These are phyloP conservation scores for Scheffersomyces lignicola DNA, from an alignment of 1,139 yeast species.

Conservation along the genomic window DNA sequence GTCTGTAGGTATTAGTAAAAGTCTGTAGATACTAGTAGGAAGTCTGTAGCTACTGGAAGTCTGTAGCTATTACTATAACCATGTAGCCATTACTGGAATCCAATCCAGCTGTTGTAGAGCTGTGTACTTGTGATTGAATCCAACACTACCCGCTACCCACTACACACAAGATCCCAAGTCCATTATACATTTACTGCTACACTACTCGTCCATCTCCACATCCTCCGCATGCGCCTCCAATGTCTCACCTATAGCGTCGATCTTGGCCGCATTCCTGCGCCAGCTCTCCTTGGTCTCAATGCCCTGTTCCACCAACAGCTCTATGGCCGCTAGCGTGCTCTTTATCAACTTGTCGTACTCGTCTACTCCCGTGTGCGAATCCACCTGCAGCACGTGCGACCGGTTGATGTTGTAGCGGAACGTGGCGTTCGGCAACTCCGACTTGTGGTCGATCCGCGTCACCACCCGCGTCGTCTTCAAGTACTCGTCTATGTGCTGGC, in stretches of 20 bases:
- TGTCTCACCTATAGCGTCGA: constrained; percentile 25
- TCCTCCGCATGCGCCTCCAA: constrained; percentile 14
- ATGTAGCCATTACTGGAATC: no score
- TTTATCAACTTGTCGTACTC: constrained; percentile 37
- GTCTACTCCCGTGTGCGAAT: constrained; percentile 19
- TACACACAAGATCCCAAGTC: no score
- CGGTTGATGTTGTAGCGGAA: constrained; percentile 12
- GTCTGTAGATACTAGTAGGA: no score
- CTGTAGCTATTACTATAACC: no score
- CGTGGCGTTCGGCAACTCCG: constrained; percentile 1
- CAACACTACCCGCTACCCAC: no score
- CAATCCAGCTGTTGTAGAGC: no score
- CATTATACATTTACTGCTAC: not conserved
- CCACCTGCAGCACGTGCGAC: constrained; percentile 15
- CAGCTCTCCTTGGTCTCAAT: constrained; percentile 34
- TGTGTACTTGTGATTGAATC: no score
- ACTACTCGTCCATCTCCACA: constrained; percentile 14
- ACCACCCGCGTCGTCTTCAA: constrained; percentile 24
- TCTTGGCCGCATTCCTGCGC: constrained; percentile 33
- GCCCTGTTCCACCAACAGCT: constrained; percentile 30
- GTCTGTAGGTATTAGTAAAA: no score
- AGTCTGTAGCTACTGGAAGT: no score
- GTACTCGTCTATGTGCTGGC: constrained; percentile 22
- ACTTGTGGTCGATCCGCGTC: constrained; percentile 22
- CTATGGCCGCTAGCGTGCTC: constrained; percentile 24